Conservation (phyloP, 306 rosid species). For the Begonia masoniana region DNA sequence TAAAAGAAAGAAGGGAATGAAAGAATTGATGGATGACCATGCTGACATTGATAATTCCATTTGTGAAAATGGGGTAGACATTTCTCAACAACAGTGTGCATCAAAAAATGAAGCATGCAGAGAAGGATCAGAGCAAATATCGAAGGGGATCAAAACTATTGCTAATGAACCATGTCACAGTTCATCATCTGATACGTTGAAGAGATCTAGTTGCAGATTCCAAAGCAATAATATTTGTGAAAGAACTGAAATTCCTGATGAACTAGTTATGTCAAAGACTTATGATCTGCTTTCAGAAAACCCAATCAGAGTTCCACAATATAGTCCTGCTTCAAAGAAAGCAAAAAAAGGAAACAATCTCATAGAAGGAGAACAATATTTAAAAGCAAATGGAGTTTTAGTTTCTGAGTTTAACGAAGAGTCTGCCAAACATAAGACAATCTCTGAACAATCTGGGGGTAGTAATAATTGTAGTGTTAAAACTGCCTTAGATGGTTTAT, state of each 20-base stretch:
- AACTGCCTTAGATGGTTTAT: conserved; percentile 16
- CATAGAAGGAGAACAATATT: conserved; percentile 5
- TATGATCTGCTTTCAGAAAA: conserved; percentile 7
- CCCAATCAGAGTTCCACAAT: conserved; percentile 17
- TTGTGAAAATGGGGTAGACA: conserved; percentile 16
- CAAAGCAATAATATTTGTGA: conserved; percentile 11
- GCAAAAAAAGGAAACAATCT: conserved; percentile 16
- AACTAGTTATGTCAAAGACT: conserved; percentile 7
- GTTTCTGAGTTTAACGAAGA: conserved; percentile 15
- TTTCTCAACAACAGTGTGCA: conserved; percentile 12
- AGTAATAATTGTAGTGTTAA: conserved; percentile 21
- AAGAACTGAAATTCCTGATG: conserved; percentile 23
- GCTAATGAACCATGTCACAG: conserved; percentile 8
- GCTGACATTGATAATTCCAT: conserved; percentile 1
- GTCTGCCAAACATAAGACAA: conserved; percentile 17
- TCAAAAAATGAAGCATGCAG: conserved; percentile 13
- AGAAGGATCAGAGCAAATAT: conserved; percentile 10
- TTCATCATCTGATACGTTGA: conserved; percentile 13
- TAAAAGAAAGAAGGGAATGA: conserved; percentile 1
- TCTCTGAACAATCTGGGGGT: conserved; percentile 21
- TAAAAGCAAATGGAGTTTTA: conserved; percentile 18
- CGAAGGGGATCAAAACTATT: conserved; percentile 7
- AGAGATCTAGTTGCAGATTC: conserved; percentile 13
- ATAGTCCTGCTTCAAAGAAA: conserved; percentile 16
- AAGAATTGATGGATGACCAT: conserved; percentile 2